Evolutionary conservation across 2,329 filamentous ascomycete genomes (phyloP), one percentile per base, ranked within the genome.

Genomic region (Cladosporium austrohemisphaericum): DNA sequence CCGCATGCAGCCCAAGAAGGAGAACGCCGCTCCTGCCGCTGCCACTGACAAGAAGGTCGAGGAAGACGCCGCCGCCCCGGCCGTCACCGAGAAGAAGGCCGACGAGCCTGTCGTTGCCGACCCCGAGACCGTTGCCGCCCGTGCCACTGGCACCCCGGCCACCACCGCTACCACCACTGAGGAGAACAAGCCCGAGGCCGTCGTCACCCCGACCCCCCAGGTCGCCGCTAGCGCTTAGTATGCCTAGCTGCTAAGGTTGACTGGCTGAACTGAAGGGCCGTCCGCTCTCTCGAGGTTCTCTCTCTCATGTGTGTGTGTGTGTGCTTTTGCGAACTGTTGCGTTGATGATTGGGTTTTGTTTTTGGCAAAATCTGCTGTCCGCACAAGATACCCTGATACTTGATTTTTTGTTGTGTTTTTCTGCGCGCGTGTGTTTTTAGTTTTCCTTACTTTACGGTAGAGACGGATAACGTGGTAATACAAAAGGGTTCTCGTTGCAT

Each of bases 1-100:
- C 53, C 55, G 60, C 52, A 59, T 64, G 14, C 55, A 61, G 49
- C 58, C 61, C 20, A 63, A 63, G 60, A 64, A 63, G 60, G 60
- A 62, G 47, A 49, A 49, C 23, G 49, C 56, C 32, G 52, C 57
- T 46, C 46, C 51, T 9, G 56, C 53, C 8, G 50, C 53, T 33
- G 53, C 58, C 38, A 48, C 54, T 41, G 52, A 58, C 52, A 50
- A 41, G 41, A 35, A 22, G 4, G 59, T 59, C 48, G 50, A 49
- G 22, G 52, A 52, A 19, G 38, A 31, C 19, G 38, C 46, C 19
- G 51, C 38, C 35, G n/a, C 50, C 13, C 43, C 36, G 25, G 19
- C 51, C 14, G 48, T 48, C 23, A 47, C 47, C 35, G 49, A 49
- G 23, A 53, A 53, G 49, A 44, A 58, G 9, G 25, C 36, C 16